Conservation (phyloP, 352 stramenopile species). For the Pelagophyceae sp. region DNA sequence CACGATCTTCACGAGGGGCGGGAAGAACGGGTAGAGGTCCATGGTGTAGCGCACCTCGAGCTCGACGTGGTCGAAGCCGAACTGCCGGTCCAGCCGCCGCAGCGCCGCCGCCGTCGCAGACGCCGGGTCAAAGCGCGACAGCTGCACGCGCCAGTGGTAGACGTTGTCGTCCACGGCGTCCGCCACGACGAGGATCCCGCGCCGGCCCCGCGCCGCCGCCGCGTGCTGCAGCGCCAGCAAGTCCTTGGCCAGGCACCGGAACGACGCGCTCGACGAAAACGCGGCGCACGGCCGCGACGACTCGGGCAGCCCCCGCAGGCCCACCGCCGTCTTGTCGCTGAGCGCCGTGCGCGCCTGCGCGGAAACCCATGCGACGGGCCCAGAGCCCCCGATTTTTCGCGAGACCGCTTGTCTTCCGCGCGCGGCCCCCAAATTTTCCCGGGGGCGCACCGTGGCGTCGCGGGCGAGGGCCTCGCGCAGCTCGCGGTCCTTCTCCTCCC, state of each 20-base stretch:
- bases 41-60: conserved; percentile 35
- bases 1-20: conserved; percentile 30
- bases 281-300: neutral
- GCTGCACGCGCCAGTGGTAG: conserved; percentile 30
- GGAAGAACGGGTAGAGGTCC: conserved; percentile 36
- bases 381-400: too few species aligned
- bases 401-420: too few species aligned
- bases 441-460: neutral
- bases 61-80: conserved; percentile 33
- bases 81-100: conserved; percentile 16
- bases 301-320: neutral
- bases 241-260: conserved; percentile 25
- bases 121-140: conserved; percentile 15
- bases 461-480: conserved; percentile 24
- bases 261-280: conserved; percentile 27
- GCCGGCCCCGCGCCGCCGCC: conserved; percentile 3
- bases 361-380: too few species aligned
- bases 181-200: conserved; percentile 20
- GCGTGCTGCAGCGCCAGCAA: conserved; percentile 27
- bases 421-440: too few species aligned
- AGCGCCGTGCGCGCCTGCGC: too few species aligned
- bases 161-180: conserved; percentile 34
- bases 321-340: conserved; percentile 1
- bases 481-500: conserved; percentile 25
- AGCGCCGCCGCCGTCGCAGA: conserved; percentile 21